Conservation (phyloP, 441 rosid species). For the Aquilaria agallochum region DNA sequence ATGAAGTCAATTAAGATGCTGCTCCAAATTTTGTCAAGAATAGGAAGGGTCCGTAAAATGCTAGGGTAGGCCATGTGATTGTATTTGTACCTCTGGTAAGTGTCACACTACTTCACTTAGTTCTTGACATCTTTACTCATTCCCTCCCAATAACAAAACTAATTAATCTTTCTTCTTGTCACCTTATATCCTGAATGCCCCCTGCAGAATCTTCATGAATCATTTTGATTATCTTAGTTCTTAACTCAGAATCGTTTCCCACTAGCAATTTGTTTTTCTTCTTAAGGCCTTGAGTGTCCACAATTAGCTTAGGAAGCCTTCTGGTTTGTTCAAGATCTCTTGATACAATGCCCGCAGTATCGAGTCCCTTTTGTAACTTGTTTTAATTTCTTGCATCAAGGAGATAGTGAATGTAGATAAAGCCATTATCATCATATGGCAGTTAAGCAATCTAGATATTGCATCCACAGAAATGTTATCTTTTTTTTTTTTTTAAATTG, state of each 20-base stretch:
- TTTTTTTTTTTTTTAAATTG: not conserved
- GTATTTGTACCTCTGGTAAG: not conserved
- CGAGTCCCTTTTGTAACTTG: too few relatives aligned
- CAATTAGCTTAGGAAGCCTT: not conserved
- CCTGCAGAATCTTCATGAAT: not conserved
- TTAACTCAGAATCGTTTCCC: not conserved
- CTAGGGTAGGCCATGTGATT: not conserved
- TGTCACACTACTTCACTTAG: not conserved
- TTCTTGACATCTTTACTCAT: not conserved
- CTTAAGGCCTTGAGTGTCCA: not conserved
- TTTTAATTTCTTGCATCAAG: not conserved
- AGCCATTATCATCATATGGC: too few relatives aligned
- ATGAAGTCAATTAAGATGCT: slow-evolving; percentile 10
- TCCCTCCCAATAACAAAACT: not conserved
- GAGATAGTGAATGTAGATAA: too few relatives aligned
- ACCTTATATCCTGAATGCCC: not conserved
- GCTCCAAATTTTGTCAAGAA: not conserved
- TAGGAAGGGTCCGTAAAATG: slow-evolving; percentile 4
- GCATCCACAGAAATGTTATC: not conserved
- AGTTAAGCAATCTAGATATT: not conserved
- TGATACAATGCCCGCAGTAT: too few relatives aligned
- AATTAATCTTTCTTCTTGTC: not conserved
- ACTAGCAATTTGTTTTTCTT: not conserved
- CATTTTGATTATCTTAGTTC: not conserved
- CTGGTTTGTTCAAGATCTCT: not conserved